phyloP scores from a whole-genome alignment of 2,329 filamentous ascomycete species.

The Neonectria magnoliae region DNA sequence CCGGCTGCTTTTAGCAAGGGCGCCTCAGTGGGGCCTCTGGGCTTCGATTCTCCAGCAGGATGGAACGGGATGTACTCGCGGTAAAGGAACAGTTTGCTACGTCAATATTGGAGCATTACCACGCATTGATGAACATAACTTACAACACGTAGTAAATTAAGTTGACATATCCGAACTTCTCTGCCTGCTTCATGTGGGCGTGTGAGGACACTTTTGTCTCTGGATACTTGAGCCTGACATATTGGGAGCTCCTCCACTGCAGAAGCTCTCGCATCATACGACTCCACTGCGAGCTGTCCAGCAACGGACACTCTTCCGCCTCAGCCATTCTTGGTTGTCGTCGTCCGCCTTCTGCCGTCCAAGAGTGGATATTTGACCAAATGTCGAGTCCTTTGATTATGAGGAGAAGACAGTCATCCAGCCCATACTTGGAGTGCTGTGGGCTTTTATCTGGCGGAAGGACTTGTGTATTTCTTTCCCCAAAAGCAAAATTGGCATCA shows the following conservation, averaged over 20 bases:
- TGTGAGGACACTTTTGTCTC: conserved; percentile 34
- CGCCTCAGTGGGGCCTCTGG: conserved; percentile 36
- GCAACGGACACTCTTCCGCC: conserved; percentile 33
- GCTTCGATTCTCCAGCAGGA: conserved; percentile 37
- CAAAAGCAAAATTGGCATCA: conserved; percentile 35
- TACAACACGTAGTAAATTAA: conserved; percentile 41
- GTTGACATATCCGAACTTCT: conserved; percentile 40
- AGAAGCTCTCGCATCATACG: conserved; percentile 33
- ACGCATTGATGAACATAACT: neutral
- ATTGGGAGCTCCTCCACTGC: conserved; percentile 33
- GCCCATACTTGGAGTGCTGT: neutral
- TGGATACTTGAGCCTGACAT: conserved; percentile 33
- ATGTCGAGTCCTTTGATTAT: conserved; percentile 33
- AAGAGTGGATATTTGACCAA: conserved; percentile 38
- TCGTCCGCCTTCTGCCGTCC: conserved; percentile 37
- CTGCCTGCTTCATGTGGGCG: conserved; percentile 38
- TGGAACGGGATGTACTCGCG: conserved; percentile 39
- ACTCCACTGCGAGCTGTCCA: conserved; percentile 32
- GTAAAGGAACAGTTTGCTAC: conserved; percentile 31
- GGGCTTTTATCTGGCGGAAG: neutral
- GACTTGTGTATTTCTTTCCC: neutral
- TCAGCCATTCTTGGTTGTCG: conserved; percentile 36
- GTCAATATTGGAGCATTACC: neutral
- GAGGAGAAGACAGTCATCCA: conserved; percentile 29
- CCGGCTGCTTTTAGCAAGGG: conserved; percentile 34